Percentiles rank a stretch among this genome's conserved stretches.
Evolutionary conservation across 495 filamentous ascomycete genomes (phyloP).

Genomic region (Hypoxylon perforatum): DNA sequence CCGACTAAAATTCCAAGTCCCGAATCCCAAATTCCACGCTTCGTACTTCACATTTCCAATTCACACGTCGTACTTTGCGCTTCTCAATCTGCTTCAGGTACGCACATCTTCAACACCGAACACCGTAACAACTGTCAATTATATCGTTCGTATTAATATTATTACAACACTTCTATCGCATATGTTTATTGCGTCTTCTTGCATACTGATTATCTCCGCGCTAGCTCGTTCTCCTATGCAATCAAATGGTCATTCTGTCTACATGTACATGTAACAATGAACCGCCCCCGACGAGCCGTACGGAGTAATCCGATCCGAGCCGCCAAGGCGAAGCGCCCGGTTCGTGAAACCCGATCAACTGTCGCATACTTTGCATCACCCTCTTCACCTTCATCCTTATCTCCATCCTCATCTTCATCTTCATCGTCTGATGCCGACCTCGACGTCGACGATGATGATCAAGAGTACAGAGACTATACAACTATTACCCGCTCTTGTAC

Average conservation of each 20-base stretch:
- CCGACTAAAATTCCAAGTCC: slow-evolving; percentile 6
- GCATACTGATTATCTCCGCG: not conserved
- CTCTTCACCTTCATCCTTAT: slow-evolving; percentile 6
- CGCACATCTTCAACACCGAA: not conserved
- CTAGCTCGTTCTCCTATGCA: slow-evolving; percentile 5
- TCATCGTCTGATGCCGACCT: slow-evolving; percentile 6
- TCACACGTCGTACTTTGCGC: slow-evolving; percentile 1
- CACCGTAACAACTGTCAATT: not conserved
- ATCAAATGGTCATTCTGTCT: slow-evolving; percentile 16
- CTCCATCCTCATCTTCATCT: not conserved
- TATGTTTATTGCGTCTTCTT: not conserved
- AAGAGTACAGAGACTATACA: not conserved
- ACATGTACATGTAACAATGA: slow-evolving; percentile 26
- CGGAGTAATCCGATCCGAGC: slow-evolving; percentile 41
- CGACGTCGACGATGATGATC: slow-evolving; percentile 7
- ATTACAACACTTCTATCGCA: not conserved
- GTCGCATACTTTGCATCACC: slow-evolving; percentile 28
- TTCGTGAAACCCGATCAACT: slow-evolving; percentile 33
- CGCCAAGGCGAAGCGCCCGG: slow-evolving; percentile 40
- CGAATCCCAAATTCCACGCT: not conserved
- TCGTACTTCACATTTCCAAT: slow-evolving; percentile 2
- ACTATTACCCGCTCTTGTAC: not conserved
- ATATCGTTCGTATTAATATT: not conserved
- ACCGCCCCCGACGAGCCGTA: slow-evolving; percentile 26
- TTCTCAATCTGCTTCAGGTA: not conserved